These are phyloP conservation scores for Apiotrichum sp. DNA, from an alignment of 1,284 basidiomycete species.

Conservation along the genomic window DNA sequence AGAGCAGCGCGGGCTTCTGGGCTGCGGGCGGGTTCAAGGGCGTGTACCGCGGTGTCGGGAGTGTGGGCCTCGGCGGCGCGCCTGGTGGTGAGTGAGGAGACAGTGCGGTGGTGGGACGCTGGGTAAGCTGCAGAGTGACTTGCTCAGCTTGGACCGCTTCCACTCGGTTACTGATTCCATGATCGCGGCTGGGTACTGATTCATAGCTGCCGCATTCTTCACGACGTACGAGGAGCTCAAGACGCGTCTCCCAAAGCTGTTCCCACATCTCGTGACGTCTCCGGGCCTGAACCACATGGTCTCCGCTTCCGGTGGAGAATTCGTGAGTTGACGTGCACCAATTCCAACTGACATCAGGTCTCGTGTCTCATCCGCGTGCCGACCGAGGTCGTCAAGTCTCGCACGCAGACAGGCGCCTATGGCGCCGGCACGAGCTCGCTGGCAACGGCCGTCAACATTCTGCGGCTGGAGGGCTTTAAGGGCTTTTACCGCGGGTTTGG, in stretches of 20 bases:
- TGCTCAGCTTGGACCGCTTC: neutral
- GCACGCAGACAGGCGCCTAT: constrained; percentile 68
- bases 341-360: constrained; percentile 52
- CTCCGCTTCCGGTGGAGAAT: constrained; percentile 73
- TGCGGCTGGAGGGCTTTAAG: constrained; percentile 56
- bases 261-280: constrained; percentile 51
- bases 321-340: constrained; percentile 51
- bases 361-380: constrained; percentile 91
- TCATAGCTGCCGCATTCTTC: constrained; percentile 85
- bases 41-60: constrained; percentile 90
- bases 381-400: constrained; percentile 87
- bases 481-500: constrained; percentile 77
- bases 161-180: too few relatives aligned
- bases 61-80: constrained; percentile 90
- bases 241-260: constrained; percentile 54
- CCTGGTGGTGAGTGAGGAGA: constrained; percentile 68
- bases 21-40: constrained; percentile 83
- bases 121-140: too few relatives aligned
- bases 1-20: constrained; percentile 80
- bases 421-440: constrained; percentile 47
- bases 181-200: constrained; percentile 1
- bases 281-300: constrained; percentile 72
- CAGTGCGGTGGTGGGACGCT: too few relatives aligned
- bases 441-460: constrained; percentile 50
- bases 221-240: constrained; percentile 90